Evolutionary conservation across 768 basidiomycete species (phyloP).

Genomic region (Lactarius pseudohatsudake): DNA sequence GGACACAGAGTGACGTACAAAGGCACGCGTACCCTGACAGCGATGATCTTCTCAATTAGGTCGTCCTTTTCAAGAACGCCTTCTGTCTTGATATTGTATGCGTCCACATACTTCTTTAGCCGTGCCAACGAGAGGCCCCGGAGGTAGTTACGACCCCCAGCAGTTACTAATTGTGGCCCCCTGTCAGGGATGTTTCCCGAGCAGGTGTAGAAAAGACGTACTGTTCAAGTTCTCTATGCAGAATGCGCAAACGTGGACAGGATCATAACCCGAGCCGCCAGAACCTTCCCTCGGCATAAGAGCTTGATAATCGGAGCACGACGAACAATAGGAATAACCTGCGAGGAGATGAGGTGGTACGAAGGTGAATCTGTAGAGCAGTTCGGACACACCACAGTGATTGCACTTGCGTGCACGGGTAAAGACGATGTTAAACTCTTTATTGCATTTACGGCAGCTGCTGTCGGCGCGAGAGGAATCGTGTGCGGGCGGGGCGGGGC

Average conservation of each 20-base stretch:
- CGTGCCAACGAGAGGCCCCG: conserved; percentile 56
- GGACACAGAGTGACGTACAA: not conserved
- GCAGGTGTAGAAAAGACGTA: conserved; percentile 34
- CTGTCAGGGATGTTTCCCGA: conserved; percentile 11
- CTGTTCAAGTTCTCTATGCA: conserved; percentile 71
- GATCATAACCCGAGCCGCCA: conserved; percentile 60
- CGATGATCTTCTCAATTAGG: conserved; percentile 62
- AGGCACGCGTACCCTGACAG: conserved; percentile 44
- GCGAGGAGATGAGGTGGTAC: conserved; percentile 19
- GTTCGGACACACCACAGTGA: conserved; percentile 61
- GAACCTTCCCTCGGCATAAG: conserved; percentile 64
- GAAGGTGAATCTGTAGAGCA: conserved; percentile 5
- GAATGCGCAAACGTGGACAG: conserved; percentile 64
- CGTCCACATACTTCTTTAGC: conserved; percentile 66
- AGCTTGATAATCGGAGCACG: conserved; percentile 74
- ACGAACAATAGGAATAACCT: conserved; percentile 74
- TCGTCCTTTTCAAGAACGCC: conserved; percentile 77
- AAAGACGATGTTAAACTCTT: conserved; percentile 69
- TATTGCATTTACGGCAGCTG: conserved; percentile 68
- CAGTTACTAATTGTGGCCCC: conserved; percentile 54
- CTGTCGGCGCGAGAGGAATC: conserved; percentile 36
- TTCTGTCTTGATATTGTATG: conserved; percentile 64
- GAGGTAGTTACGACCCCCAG: conserved; percentile 57
- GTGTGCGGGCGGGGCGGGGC: conserved; percentile 49
- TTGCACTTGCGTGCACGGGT: conserved; percentile 64